Evolutionary conservation across 768 basidiomycete species (phyloP).

Genomic region (Lyophyllum atratum): DNA sequence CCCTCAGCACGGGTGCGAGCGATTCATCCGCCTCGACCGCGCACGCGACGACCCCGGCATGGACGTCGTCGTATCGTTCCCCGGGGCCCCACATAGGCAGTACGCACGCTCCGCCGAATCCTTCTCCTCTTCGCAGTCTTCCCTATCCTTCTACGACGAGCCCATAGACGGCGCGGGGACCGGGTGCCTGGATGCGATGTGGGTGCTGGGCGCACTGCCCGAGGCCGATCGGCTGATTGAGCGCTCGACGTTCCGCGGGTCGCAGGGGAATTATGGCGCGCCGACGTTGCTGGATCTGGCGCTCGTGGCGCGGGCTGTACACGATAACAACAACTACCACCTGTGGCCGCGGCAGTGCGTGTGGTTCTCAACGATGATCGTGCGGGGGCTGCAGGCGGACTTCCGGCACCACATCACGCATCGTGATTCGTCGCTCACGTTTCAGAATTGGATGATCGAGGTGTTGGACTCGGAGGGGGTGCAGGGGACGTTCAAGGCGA

Average conservation of each 20-base stretch:
- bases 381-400: conserved; percentile 13
- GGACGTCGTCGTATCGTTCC: not conserved
- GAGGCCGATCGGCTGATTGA: conserved; percentile 10
- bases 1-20: conserved; percentile 12
- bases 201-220: conserved; percentile 14
- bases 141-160: conserved; percentile 8
- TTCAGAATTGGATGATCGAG: conserved; percentile 13
- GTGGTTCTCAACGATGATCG: conserved; percentile 15
- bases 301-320: conserved; percentile 10
- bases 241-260: conserved; percentile 7
- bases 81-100: not conserved
- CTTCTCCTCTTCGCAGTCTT: conserved; percentile 7
- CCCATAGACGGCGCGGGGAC: not conserved
- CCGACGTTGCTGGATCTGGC: conserved; percentile 17
- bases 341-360: conserved; percentile 14
- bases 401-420: conserved; percentile 12
- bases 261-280: conserved; percentile 3
- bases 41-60: conserved; percentile 7
- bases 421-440: conserved; percentile 10
- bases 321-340: conserved; percentile 17
- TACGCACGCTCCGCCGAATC: conserved; percentile 6
- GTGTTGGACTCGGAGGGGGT: conserved; percentile 1
- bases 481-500: conserved; percentile 2
- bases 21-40: conserved; percentile 14
- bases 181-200: conserved; percentile 6